These are phyloP conservation scores for Claviceps arundinis DNA, from an alignment of 2,329 filamentous ascomycete species.

Conservation along the genomic window DNA sequence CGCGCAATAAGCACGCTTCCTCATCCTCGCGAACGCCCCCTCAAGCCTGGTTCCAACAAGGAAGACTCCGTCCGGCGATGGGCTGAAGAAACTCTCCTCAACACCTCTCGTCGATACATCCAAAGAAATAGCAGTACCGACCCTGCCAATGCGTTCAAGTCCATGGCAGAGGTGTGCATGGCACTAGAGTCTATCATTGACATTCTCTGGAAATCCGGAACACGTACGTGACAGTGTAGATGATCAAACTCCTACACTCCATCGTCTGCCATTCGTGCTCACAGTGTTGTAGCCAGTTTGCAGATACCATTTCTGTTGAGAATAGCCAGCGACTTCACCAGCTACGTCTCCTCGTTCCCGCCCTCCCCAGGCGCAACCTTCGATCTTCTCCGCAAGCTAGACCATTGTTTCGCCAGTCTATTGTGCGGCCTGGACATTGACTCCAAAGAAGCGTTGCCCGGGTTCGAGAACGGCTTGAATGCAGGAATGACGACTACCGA, in stretches of 20 bases:
- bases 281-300: slow-evolving; percentile 46
- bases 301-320: slow-evolving; percentile 77
- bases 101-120: slow-evolving; percentile 43
- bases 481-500: slow-evolving; percentile 66
- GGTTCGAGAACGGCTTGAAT: slow-evolving; percentile 48
- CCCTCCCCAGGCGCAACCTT: slow-evolving; percentile 52
- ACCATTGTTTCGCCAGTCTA: slow-evolving; percentile 69
- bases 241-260: no score
- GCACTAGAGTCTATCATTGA: slow-evolving; percentile 67
- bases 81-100: slow-evolving; percentile 37
- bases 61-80: slow-evolving; percentile 47
- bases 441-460: slow-evolving; percentile 52
- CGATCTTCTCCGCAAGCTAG: slow-evolving; percentile 59
- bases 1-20: slow-evolving; percentile 32
- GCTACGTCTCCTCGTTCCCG: slow-evolving; percentile 60
- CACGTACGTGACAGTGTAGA: slow-evolving; percentile 46
- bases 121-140: slow-evolving; percentile 41
- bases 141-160: slow-evolving; percentile 37
- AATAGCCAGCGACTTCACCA: slow-evolving; percentile 58
- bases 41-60: slow-evolving; percentile 44
- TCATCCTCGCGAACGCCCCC: slow-evolving; percentile 37
- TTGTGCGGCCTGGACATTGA: slow-evolving; percentile 54
- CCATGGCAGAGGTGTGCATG: slow-evolving; percentile 55
- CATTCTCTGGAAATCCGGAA: slow-evolving; percentile 75
- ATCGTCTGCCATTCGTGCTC: not conserved